Percentiles rank a stretch among this genome's conserved stretches.
Evolutionary conservation across 352 stramenopile species (phyloP).

Genomic region (Plasmopara halstedii): DNA sequence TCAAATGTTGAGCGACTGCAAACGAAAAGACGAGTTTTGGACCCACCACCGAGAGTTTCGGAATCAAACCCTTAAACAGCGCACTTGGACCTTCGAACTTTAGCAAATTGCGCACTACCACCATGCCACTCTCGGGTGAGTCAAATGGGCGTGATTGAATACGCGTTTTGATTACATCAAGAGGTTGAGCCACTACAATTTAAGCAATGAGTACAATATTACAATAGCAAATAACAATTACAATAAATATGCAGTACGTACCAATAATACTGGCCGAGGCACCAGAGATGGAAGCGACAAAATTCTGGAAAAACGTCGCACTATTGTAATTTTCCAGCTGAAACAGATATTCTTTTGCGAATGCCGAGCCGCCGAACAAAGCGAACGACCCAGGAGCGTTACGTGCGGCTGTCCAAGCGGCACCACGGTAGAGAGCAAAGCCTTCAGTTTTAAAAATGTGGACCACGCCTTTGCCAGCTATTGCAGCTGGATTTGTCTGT

Average conservation of each 20-base stretch:
- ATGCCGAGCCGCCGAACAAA: slow-evolving; percentile 89
- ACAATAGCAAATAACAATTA: neutral
- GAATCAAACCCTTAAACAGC: slow-evolving; percentile 94
- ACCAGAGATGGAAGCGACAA: slow-evolving; percentile 79
- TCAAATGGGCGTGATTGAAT: slow-evolving; percentile 93
- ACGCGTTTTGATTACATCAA: slow-evolving; percentile 95
- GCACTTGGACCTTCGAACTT: slow-evolving; percentile 86
- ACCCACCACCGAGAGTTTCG: slow-evolving; percentile 92
- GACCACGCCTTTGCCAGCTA: slow-evolving; percentile 85
- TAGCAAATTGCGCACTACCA: slow-evolving; percentile 90
- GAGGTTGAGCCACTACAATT: slow-evolving; percentile 77
- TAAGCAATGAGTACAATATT: slow-evolving; percentile 1
- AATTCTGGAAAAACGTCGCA: slow-evolving; percentile 89
- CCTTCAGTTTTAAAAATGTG: slow-evolving; percentile 91
- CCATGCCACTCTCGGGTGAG: slow-evolving; percentile 86
- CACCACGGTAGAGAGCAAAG: slow-evolving; percentile 87
- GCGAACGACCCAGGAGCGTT: slow-evolving; percentile 94
- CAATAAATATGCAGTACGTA: slow-evolving; percentile 15
- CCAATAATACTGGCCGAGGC: slow-evolving; percentile 78
- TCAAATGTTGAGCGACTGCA: slow-evolving; percentile 92
- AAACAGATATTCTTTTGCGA: slow-evolving; percentile 89
- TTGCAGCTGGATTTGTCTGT: slow-evolving; percentile 91
- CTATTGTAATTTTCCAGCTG: slow-evolving; percentile 85
- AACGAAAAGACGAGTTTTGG: slow-evolving; percentile 97
- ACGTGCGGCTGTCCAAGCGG: slow-evolving; percentile 86